phyloP scores from a whole-genome alignment of 208 protist species.

The Crithidia expoeki region DNA sequence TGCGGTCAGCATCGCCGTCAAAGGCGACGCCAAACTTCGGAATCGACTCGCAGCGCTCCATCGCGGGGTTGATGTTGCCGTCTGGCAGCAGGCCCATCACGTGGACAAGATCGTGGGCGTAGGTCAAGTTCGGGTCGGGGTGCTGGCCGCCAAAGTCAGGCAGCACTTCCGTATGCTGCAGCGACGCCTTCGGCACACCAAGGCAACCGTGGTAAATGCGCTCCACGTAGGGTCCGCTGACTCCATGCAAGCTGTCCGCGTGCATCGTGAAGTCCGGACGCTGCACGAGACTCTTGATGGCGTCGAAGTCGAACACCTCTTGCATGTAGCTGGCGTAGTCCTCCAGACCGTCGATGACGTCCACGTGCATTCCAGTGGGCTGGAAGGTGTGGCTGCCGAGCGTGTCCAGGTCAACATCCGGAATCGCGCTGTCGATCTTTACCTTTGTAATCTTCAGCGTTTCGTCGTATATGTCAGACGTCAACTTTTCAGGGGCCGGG shows the following conservation, averaged over 20 bases:
- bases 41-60: slow-evolving; percentile 26
- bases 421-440: slow-evolving; percentile 51
- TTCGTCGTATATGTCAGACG: slow-evolving; percentile 92
- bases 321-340: slow-evolving; percentile 93
- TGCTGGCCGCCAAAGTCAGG: slow-evolving; percentile 96
- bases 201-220: slow-evolving; percentile 93
- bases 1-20: slow-evolving; percentile 98
- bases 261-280: slow-evolving; percentile 87
- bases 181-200: slow-evolving; percentile 58
- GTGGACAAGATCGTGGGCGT: slow-evolving; percentile 94
- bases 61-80: slow-evolving; percentile 37
- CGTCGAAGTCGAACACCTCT: slow-evolving; percentile 94
- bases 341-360: slow-evolving; percentile 93
- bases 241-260: slow-evolving; percentile 95
- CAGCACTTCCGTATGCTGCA: slow-evolving; percentile 64
- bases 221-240: slow-evolving; percentile 94
- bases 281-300: slow-evolving; percentile 73
- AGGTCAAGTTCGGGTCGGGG: slow-evolving; percentile 98
- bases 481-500: slow-evolving; percentile 95
- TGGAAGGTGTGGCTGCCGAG: slow-evolving; percentile 57
- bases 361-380: slow-evolving; percentile 57
- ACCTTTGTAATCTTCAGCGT: slow-evolving; percentile 78
- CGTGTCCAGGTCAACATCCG: slow-evolving; percentile 67
- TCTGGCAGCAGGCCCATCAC: slow-evolving; percentile 84
- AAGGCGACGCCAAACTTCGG: slow-evolving; percentile 95